These are phyloP conservation scores for Leccinum angustisporum DNA, from an alignment of 1,284 basidiomycete species.

Conservation along the genomic window DNA sequence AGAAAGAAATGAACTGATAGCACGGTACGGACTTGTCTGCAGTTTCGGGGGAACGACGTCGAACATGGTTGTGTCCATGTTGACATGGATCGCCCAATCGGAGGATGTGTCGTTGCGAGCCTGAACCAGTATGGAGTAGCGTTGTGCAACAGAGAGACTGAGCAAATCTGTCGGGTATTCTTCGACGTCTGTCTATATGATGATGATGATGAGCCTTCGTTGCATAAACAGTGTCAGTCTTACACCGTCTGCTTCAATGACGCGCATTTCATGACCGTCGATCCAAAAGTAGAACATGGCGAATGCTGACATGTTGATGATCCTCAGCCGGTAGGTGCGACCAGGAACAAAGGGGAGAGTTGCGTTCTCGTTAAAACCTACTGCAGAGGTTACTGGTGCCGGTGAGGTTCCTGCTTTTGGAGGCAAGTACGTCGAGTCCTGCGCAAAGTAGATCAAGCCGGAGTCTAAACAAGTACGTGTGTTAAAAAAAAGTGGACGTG, in stretches of 20 bases:
- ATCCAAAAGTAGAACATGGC: constrained; percentile 84
- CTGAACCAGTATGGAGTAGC: constrained; percentile 91
- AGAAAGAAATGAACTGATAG: neutral
- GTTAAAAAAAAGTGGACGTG: neutral
- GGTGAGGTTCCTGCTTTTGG: constrained; percentile 53
- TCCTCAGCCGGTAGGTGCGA: constrained; percentile 71
- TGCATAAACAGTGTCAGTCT: constrained; percentile 27
- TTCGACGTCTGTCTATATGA: constrained; percentile 67
- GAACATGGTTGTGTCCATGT: constrained; percentile 89
- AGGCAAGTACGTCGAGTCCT: constrained; percentile 70
- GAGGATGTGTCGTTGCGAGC: constrained; percentile 81
- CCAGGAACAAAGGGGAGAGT: constrained; percentile 83
- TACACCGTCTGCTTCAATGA: constrained; percentile 89
- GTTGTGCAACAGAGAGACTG: constrained; percentile 81
- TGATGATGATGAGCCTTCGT: neutral
- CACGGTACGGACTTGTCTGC: constrained; percentile 62
- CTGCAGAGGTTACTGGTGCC: constrained; percentile 48
- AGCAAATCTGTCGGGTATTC: constrained; percentile 71
- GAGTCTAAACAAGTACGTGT: constrained; percentile 51
- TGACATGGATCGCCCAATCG: constrained; percentile 90
- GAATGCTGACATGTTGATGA: constrained; percentile 80
- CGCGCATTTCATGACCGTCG: constrained; percentile 87
- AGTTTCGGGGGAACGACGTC: constrained; percentile 73
- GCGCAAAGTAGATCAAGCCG: constrained; percentile 81
- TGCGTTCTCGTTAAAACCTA: constrained; percentile 86